These are phyloP conservation scores for Ganoderma meredithae DNA, from an alignment of 1,284 basidiomycete genomes.

Conservation along the genomic window DNA sequence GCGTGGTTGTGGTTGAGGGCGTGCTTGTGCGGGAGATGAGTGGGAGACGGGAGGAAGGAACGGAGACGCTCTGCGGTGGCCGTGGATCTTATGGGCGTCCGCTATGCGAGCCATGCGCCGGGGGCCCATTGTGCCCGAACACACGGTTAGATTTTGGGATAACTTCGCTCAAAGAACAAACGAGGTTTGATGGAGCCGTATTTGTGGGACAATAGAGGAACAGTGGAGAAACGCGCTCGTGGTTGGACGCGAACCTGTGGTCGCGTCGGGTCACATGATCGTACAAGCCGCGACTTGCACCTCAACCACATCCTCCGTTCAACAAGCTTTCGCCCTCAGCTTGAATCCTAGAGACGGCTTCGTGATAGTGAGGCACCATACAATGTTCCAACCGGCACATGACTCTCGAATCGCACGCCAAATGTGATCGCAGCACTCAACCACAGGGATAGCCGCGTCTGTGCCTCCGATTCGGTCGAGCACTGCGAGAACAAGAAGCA, in stretches of 20 bases:
- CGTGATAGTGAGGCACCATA: too few species aligned
- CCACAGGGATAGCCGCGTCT: background rate
- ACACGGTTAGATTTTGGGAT: background rate
- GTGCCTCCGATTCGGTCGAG: background rate
- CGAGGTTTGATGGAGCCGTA: background rate
- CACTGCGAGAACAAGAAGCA: background rate
- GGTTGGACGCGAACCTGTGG: background rate
- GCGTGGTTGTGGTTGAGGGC: background rate
- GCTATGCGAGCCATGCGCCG: background rate
- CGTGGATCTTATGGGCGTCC: background rate
- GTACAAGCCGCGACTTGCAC: background rate
- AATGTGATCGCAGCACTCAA: background rate
- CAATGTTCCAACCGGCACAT: background rate
- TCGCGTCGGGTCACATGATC: conserved; percentile 5
- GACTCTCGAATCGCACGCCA: background rate
- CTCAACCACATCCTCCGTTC: conserved; percentile 1
- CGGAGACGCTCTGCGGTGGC: background rate
- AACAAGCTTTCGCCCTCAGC: background rate
- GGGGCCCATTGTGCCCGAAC: background rate
- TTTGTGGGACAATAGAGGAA: background rate
- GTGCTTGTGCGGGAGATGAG: background rate
- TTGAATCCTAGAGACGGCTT: background rate
- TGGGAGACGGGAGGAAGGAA: background rate
- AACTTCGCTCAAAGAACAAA: background rate
- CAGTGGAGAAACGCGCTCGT: background rate